Evolutionary conservation across 176 grass and related monocot genomes (phyloP).

Genomic region (Olyra latifolia): DNA sequence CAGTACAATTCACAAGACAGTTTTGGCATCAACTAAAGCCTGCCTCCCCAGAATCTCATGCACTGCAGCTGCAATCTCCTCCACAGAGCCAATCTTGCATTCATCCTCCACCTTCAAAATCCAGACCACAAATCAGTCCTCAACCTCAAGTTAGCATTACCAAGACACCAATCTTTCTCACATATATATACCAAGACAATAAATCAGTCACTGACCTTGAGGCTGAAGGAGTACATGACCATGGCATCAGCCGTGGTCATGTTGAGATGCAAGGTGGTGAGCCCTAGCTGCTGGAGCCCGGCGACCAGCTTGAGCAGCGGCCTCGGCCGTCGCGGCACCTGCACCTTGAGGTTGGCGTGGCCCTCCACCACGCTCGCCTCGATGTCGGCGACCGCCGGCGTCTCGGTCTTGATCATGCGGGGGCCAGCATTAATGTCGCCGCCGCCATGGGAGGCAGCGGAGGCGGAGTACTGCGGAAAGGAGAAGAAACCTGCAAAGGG

Average conservation of each 20-base stretch:
- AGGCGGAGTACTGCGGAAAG: slow-evolving; percentile 53
- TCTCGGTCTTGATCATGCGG: neutral
- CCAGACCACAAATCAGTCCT: neutral
- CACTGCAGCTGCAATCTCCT: slow-evolving; percentile 60
- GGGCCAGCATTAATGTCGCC: neutral
- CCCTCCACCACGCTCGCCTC: slow-evolving; percentile 57
- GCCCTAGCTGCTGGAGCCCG: slow-evolving; percentile 42
- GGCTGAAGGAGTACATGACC: slow-evolving; percentile 56
- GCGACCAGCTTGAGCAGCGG: slow-evolving; percentile 46
- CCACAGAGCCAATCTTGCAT: slow-evolving; percentile 53
- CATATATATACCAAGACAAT: neutral
- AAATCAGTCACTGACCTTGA: slow-evolving; percentile 35
- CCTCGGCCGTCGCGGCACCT: slow-evolving; percentile 32
- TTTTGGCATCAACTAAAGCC: slow-evolving; percentile 36
- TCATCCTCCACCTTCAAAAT: slow-evolving; percentile 57
- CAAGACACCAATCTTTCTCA: neutral
- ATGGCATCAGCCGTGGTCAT: slow-evolving; percentile 33
- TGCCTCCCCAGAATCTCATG: slow-evolving; percentile 57
- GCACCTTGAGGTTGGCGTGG: slow-evolving; percentile 56
- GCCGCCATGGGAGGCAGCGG: neutral
- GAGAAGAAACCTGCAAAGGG: slow-evolving; percentile 54
- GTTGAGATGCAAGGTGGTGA: slow-evolving; percentile 59
- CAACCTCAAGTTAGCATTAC: neutral
- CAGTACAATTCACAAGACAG: slow-evolving; percentile 29
- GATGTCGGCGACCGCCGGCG: slow-evolving; percentile 36